Percentiles rank a stretch among this genome's conserved stretches.
These are phyloP conservation scores for Teunomyces lycoperdinae DNA, from an alignment of 805 yeast species.

Conservation along the genomic window DNA sequence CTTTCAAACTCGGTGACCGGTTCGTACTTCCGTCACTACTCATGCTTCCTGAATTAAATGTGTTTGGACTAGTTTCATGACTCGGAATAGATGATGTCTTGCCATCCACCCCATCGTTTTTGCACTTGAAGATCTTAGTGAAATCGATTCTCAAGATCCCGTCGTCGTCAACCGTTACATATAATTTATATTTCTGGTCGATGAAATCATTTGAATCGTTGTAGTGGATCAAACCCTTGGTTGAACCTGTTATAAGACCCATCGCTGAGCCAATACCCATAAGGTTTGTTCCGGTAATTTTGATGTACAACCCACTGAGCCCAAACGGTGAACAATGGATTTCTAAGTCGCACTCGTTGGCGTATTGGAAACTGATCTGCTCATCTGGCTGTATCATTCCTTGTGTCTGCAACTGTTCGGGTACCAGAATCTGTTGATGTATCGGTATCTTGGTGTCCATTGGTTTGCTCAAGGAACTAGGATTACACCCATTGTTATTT, in stretches of 20 bases:
- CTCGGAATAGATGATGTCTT: constrained; percentile 3
- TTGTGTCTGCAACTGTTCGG: neutral
- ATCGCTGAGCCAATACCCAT: constrained; percentile 57
- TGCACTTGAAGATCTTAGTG: constrained; percentile 40
- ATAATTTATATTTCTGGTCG: constrained; percentile 48
- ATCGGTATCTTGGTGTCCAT: neutral
- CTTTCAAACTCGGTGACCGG: constrained; percentile 8
- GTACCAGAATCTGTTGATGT: neutral
- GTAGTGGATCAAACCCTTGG: constrained; percentile 48
- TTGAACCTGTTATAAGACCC: constrained; percentile 54
- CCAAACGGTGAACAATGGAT: constrained; percentile 59
- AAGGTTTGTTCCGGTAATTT: constrained; percentile 45
- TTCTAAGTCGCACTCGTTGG: constrained; percentile 51
- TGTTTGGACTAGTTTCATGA: constrained; percentile 1
- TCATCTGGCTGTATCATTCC: neutral
- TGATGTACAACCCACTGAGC: constrained; percentile 48
- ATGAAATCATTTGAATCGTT: constrained; percentile 46
- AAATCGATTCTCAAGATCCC: constrained; percentile 49
- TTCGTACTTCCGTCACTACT: neutral
- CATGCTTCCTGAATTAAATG: neutral
- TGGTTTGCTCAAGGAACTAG: neutral
- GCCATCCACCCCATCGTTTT: constrained; percentile 5
- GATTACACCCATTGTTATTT: neutral
- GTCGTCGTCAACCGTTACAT: constrained; percentile 46
- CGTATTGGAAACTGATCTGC: constrained; percentile 36